Evolutionary conservation across 495 filamentous ascomycete species (phyloP).

Genomic region (Xylaria nigripes): DNA sequence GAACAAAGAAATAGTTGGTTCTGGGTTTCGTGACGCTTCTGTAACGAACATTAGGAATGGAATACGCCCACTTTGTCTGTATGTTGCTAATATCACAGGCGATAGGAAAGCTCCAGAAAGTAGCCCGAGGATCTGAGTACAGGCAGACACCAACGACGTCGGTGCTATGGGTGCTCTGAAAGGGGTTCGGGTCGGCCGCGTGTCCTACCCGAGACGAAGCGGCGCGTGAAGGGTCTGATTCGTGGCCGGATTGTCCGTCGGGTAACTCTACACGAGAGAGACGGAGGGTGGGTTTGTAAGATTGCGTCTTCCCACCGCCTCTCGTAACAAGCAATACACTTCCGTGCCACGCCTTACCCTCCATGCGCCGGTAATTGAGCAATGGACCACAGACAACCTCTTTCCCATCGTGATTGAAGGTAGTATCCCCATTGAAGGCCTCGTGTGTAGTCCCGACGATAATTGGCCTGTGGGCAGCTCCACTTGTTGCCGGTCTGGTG

Average conservation of each 20-base stretch:
- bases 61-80: conserved; percentile 56
- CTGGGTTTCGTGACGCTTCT: conserved; percentile 36
- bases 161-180: conserved; percentile 23
- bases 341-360: conserved; percentile 65
- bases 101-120: conserved; percentile 76
- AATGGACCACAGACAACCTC: conserved; percentile 73
- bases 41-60: conserved; percentile 41
- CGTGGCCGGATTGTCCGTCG: conserved; percentile 11
- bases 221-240: conserved; percentile 5
- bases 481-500: conserved; percentile 14
- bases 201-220: conserved; percentile 10
- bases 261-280: conserved; percentile 21
- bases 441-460: conserved; percentile 31
- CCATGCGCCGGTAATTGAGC: conserved; percentile 79
- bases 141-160: conserved; percentile 49
- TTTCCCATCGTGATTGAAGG: conserved; percentile 31
- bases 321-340: conserved; percentile 74
- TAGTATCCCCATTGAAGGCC: conserved; percentile 6
- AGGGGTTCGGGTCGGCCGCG: background rate
- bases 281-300: conserved; percentile 23
- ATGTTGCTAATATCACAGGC: conserved; percentile 44
- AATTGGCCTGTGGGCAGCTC: conserved; percentile 30
- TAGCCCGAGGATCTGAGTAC: conserved; percentile 68
- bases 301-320: conserved; percentile 46
- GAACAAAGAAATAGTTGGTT: conserved; percentile 60